Evolutionary conservation across 2,329 filamentous ascomycete species (phyloP), one percentile per base, ranked within the genome.

Genomic region (Tothia fuscella): DNA sequence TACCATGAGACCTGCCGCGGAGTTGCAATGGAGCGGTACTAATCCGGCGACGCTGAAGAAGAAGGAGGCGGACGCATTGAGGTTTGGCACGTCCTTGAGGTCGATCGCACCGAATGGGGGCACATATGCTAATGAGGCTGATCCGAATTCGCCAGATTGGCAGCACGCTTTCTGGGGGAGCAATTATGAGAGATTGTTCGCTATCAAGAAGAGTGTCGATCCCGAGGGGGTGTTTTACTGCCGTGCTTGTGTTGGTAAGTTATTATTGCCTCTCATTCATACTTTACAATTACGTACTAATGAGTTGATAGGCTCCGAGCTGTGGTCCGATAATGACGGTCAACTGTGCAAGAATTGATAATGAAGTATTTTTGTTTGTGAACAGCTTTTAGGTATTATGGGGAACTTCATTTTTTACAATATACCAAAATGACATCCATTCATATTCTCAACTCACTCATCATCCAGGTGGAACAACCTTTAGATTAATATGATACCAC

Each of bases 21-120:
- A 43, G 12, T 41, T 52, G 17, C 55, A 53, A 33, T 55, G 55
- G 42, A 25, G 5, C 6, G 36, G 29, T n/a, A 33, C 26, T 6
- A 17, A 19, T n/a, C 22, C n/a, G 19, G 26, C 14, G 3, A 6
- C 22, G 14, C 7, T 33, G 20, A n/a, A 22, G 37, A 33, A 43
- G 30, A 41, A 42, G 17, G 32, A 42, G 22, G 6, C 7, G 24
- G 36, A 44, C 20, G 36, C 28, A 4, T 10, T 31, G 4, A 31
- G 34, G 17, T 44, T 44, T n/a, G 28, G 37, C 5, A 30, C 24
- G 6, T 36, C 30, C 13, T 30, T 42, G 26, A 35, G 31, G 32
- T n/a, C 16, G 7, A 12, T 42, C 20, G 32, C 12, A 13, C 35
- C 35, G 13, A 14, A 30, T 16, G 33, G 20, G 9, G 41, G 41